Evolutionary conservation across 208 protist species (phyloP).

Genomic region (Balamuthia mandrillaris): DNA sequence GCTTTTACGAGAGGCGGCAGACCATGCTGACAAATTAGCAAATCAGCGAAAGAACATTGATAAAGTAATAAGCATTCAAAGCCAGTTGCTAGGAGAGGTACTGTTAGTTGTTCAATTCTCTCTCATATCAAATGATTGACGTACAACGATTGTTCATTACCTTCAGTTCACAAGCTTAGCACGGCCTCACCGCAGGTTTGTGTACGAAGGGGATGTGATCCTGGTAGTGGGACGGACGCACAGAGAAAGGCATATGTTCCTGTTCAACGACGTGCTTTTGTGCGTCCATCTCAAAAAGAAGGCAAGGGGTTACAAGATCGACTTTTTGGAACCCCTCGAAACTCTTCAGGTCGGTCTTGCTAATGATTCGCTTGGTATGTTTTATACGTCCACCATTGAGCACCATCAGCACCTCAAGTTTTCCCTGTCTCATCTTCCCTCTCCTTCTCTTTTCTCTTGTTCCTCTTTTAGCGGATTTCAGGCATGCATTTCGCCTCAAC

Average conservation of each 20-base stretch:
- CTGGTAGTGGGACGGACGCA: not conserved
- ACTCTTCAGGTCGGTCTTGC: not conserved
- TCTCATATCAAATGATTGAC: not conserved
- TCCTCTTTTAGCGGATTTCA: too few species aligned
- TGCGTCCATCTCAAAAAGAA: conserved; percentile 20
- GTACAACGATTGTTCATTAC: too few species aligned
- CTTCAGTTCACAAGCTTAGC: conserved; percentile 11
- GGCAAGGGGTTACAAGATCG: not conserved
- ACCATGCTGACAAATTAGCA: conserved; percentile 36
- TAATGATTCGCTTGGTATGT: not conserved
- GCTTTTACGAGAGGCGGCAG: not conserved
- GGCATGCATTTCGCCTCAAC: conserved; percentile 8
- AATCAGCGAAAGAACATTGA: conserved; percentile 41
- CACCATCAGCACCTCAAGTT: too few species aligned
- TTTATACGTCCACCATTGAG: too few species aligned
- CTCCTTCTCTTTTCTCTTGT: not conserved
- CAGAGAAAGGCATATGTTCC: conserved; percentile 12
- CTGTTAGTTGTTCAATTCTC: not conserved
- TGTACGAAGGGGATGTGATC: conserved; percentile 26
- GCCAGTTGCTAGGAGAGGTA: conserved; percentile 32
- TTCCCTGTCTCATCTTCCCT: too few species aligned
- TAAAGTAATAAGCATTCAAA: conserved; percentile 33
- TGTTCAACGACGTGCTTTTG: conserved; percentile 36
- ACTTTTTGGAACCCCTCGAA: conserved; percentile 34
- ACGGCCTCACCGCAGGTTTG: conserved; percentile 22